Percentiles rank a stretch among this genome's conserved stretches.
phyloP scores from a whole-genome alignment of 768 basidiomycete species.

The Lentinula sp. region DNA sequence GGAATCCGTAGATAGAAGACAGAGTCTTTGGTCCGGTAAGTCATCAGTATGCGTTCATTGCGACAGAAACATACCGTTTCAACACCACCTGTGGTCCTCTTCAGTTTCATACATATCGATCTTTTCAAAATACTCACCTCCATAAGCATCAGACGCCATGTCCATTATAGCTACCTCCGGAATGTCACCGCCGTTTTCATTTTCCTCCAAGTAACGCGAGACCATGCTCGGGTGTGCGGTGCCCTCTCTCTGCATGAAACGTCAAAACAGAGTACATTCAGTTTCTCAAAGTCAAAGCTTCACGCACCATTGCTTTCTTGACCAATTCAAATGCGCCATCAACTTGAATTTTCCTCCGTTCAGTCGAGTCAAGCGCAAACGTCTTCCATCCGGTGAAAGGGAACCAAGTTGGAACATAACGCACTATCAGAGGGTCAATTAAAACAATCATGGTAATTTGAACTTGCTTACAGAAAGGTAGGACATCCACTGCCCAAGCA shows the following conservation, averaged over 20 bases:
- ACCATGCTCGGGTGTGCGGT: neutral
- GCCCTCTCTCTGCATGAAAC: neutral
- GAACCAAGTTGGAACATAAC: neutral
- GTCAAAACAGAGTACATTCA: neutral
- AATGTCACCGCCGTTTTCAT: neutral
- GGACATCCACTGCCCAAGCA: neutral
- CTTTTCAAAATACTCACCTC: neutral
- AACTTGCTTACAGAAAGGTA: neutral
- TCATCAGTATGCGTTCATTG: neutral
- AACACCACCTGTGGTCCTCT: neutral
- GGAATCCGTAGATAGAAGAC: constrained; percentile 15
- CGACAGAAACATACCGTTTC: neutral
- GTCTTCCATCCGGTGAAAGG: neutral
- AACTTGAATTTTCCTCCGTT: neutral
- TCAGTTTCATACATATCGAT: neutral
- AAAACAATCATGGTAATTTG: neutral
- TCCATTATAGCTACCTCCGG: neutral
- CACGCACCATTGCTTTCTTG: neutral
- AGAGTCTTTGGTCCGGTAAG: constrained; percentile 7
- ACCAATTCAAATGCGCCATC: neutral
- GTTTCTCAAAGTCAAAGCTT: no score
- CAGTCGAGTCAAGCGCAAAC: neutral
- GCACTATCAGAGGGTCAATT: neutral
- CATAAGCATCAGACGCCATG: neutral
- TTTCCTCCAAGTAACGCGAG: neutral